phyloP scores from a whole-genome alignment of 305 asterid species.

The Fraxinus dipetala region DNA sequence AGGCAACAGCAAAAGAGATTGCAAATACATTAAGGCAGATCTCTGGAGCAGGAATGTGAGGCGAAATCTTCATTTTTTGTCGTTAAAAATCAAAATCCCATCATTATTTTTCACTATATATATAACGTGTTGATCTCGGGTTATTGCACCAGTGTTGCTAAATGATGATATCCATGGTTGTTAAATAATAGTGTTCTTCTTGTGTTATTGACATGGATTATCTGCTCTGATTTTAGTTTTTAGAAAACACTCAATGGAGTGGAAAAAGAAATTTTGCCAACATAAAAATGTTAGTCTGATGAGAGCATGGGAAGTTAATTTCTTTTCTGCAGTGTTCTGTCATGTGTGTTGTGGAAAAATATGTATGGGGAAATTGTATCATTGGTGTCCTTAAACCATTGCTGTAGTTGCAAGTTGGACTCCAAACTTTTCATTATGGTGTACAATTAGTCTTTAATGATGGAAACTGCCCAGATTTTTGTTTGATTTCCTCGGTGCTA shows the following conservation, averaged over 20 bases:
- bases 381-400: not conserved
- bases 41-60: conserved; percentile 50
- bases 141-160: not conserved
- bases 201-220: not conserved
- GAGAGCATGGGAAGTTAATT: not conserved
- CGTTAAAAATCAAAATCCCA: not conserved
- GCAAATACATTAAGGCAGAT: conserved; percentile 46
- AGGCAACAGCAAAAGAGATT: conserved; percentile 53
- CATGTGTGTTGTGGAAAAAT: not conserved
- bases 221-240: not conserved
- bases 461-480: not conserved
- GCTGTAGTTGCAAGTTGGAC: not conserved
- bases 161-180: not conserved
- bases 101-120: not conserved
- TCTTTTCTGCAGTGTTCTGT: not conserved
- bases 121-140: not conserved
- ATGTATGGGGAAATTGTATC: not conserved
- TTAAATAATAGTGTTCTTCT: not conserved
- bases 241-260: not conserved
- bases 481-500: not conserved
- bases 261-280: not conserved
- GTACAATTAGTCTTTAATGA: not conserved
- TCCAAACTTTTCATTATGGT: not conserved
- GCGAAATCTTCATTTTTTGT: not conserved
- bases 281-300: not conserved